phyloP scores from a whole-genome alignment of 148 eudicot species.

The Nepenthes mirabilis region DNA sequence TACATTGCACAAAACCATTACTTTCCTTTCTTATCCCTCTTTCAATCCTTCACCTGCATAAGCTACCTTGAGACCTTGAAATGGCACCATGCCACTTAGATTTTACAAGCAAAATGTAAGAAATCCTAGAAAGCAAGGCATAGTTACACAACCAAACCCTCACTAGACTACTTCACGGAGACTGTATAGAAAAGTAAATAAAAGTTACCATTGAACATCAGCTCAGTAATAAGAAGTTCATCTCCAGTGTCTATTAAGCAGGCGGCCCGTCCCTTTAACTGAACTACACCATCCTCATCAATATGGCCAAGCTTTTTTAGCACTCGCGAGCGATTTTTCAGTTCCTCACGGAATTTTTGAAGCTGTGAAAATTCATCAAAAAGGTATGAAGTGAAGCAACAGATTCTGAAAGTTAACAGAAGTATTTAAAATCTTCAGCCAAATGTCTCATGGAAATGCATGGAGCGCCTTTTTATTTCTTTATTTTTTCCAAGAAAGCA shows the following conservation, averaged over 20 bases:
- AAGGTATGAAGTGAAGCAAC: too few species aligned
- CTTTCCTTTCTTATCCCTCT: too few species aligned
- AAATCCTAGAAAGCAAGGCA: background rate
- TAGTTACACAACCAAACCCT: too few species aligned
- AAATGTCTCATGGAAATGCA: too few species aligned
- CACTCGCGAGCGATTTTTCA: conserved; percentile 88
- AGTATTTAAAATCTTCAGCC: too few species aligned
- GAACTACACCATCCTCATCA: conserved; percentile 90
- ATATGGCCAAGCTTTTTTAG: conserved; percentile 92
- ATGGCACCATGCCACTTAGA: background rate
- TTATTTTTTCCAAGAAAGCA: too few species aligned
- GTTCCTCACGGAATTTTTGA: conserved; percentile 95
- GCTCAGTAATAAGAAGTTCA: conserved; percentile 87
- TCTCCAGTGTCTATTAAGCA: conserved; percentile 90
- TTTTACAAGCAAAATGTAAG: background rate
- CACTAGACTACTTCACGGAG: too few species aligned
- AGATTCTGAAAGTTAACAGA: too few species aligned
- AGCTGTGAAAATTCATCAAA: conserved; percentile 36
- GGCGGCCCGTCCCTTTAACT: conserved; percentile 93
- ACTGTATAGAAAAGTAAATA: background rate
- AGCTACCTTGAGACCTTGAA: too few species aligned
- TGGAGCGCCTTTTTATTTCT: too few species aligned
- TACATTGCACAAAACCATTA: too few species aligned
- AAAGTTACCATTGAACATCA: conserved; percentile 86
- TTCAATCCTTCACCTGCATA: too few species aligned